Percentiles rank a stretch among this genome's conserved stretches.
phyloP scores from a whole-genome alignment of 345 rosid genomes.

The Salix exigua region DNA sequence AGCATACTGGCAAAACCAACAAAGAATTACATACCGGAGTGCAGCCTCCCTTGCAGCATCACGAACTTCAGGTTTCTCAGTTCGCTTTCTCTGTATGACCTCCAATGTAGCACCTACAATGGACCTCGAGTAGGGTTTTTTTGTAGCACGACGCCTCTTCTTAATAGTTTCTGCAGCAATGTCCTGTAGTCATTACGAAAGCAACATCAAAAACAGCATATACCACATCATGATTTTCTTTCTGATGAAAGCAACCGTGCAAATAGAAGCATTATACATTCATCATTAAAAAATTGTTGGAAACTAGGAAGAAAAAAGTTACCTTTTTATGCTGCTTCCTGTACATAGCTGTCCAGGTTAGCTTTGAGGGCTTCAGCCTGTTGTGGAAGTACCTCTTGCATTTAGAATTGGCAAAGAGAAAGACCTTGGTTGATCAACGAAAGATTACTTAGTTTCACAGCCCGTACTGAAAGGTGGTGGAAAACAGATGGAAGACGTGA shows the following conservation, averaged over 20 bases:
- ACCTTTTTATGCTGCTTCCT: conserved; percentile 77
- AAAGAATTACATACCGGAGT: conserved; percentile 33
- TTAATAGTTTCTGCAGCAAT: conserved; percentile 56
- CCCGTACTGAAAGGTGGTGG: not conserved
- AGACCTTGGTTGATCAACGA: conserved; percentile 44
- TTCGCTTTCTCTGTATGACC: conserved; percentile 57
- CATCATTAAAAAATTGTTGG: not conserved
- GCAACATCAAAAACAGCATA: not conserved
- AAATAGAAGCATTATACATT: not conserved
- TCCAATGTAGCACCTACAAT: conserved; percentile 73
- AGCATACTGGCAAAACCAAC: not conserved
- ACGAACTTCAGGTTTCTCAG: conserved; percentile 69
- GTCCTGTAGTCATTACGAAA: conserved; percentile 28
- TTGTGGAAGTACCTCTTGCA: conserved; percentile 95
- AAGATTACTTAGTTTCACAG: not conserved
- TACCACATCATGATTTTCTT: not conserved
- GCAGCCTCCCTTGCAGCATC: conserved; percentile 71
- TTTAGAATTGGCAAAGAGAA: conserved; percentile 81
- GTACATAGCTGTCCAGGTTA: conserved; percentile 76
- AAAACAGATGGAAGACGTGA: not conserved
- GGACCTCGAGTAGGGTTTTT: conserved; percentile 72
- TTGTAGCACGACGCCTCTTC: conserved; percentile 53
- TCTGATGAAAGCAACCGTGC: not conserved
- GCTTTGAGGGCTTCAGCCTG: conserved; percentile 87
- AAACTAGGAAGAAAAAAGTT: not conserved